Conservation (phyloP, 352 stramenopile genomes). For the Phytopythium sindhum region DNA sequence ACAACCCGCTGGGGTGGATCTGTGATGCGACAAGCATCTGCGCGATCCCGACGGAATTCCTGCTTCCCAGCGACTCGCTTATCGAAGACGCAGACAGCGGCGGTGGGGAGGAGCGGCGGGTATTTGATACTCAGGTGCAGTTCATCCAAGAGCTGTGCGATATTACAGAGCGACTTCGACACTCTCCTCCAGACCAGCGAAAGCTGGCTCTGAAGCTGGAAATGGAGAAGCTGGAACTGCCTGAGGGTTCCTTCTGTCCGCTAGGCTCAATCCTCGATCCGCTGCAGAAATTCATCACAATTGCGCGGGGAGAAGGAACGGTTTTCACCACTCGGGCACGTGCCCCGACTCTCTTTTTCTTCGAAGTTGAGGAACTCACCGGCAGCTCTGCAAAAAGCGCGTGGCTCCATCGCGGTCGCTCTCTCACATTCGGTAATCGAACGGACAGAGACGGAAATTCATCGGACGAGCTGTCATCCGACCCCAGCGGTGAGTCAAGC, state of each 20-base stretch:
- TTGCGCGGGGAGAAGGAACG: conserved; percentile 64
- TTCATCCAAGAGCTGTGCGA: conserved; percentile 75
- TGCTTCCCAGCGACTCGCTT: conserved; percentile 32
- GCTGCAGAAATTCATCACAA: conserved; percentile 59
- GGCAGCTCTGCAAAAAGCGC: conserved; percentile 34
- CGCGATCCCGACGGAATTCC: conserved; percentile 42
- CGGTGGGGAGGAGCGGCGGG: conserved; percentile 27
- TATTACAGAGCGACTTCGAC: conserved; percentile 72
- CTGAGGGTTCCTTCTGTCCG: conserved; percentile 61
- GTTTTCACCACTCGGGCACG: conserved; percentile 88
- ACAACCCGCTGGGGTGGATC: conserved; percentile 44
- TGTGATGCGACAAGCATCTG: conserved; percentile 50
- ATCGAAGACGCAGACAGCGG: conserved; percentile 28
- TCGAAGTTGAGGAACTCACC: conserved; percentile 66
- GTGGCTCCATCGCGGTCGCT: conserved; percentile 51
- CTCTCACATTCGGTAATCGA: conserved; percentile 35
- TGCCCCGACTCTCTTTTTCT: conserved; percentile 79
- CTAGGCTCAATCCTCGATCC: conserved; percentile 64
- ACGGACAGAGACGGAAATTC: conserved; percentile 19
- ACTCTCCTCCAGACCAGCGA: conserved; percentile 45
- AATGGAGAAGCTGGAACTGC: conserved; percentile 53
- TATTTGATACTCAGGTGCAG: conserved; percentile 66
- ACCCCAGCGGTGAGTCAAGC: conserved; percentile 9
- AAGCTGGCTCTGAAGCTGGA: conserved; percentile 59
- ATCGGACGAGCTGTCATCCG: conserved; percentile 8